A percentile compares a stretch with the other conserved stretches of the same genome.
phyloP scores from a whole-genome alignment of 768 basidiomycete species.

The Crassisporium funariophilum region DNA sequence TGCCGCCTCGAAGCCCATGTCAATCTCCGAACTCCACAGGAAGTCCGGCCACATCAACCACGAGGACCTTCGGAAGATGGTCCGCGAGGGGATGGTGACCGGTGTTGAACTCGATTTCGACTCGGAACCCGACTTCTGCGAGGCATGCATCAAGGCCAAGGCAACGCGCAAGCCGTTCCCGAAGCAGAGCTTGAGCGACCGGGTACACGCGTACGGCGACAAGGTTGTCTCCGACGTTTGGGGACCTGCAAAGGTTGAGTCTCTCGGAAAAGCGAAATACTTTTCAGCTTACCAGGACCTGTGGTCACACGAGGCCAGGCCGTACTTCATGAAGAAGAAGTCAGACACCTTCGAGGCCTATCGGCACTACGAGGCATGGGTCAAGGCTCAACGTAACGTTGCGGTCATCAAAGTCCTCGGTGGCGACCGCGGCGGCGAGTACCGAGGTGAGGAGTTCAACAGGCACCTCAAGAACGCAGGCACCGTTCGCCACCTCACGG shows the following conservation, averaged over 20 bases:
- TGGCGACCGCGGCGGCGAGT: constrained; percentile 31
- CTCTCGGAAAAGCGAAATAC: constrained; percentile 24
- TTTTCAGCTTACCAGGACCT: constrained; percentile 35
- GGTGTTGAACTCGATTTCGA: not conserved
- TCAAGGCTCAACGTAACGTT: constrained; percentile 25
- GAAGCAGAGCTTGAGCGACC: not conserved
- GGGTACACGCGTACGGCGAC: not conserved
- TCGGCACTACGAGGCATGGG: constrained; percentile 27
- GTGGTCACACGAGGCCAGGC: constrained; percentile 31
- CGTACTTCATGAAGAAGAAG: constrained; percentile 32
- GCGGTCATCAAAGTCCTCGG: constrained; percentile 28
- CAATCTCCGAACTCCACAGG: not conserved
- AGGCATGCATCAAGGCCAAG: not conserved
- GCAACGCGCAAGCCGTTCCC: not conserved
- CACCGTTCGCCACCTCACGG: constrained; percentile 31
- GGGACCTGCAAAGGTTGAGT: constrained; percentile 30
- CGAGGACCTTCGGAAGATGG: not conserved
- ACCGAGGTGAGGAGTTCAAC: constrained; percentile 26
- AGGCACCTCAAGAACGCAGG: constrained; percentile 25
- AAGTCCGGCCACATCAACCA: not conserved
- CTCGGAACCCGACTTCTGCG: not conserved
- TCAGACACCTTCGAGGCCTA: constrained; percentile 26
- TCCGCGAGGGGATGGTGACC: not conserved
- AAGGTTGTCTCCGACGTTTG: not conserved
- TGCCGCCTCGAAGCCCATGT: not conserved